Base-by-base conservation (phyloP, 306 rosid genomes). In the Pueraria montana region DNA sequence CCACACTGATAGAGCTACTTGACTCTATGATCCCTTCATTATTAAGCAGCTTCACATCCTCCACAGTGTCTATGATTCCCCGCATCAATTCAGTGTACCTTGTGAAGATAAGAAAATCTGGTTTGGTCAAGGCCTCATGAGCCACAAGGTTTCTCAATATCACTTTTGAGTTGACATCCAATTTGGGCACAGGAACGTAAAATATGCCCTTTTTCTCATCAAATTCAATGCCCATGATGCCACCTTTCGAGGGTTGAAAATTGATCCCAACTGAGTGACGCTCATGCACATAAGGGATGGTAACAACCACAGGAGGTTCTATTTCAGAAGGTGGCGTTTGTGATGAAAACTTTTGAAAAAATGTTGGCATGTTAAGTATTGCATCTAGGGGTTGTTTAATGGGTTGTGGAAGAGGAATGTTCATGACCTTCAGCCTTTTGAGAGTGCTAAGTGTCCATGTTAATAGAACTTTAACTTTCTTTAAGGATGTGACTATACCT, bases 101-200 rank as follows among this genome's bases (percentile, higher is more conserved):
- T 11, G 74, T 67, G 40, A 84, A 79, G 58, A 72, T 8, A 11
- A 20, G 27, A 8, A 11, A 20, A 10, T 70, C 84, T 5, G 83
- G 20, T 23, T 77, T 84, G 6, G 74, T 71, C 70, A 76, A 8
- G 2, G 76, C 82, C 34, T 86, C 87, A 8, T 79, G 78, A 30
- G 80, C 87, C 43, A 80, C 76, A 4, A 87, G 61, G 83, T 87
- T 84, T 64, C 89, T 68, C 6, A 87, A 11, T 23, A 80, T 46
- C 5, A 77, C 75, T 34, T 34, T 7, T 4, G 40, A 34, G 40
- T 34, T 34, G 7, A 34, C 40, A 34, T 34, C 40, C 40, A 34
- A 34, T 34, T 34, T 34, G 6, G 5, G 40, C 40, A 34, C 40
- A 4, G 40, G 40, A 34, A 34, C 78, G 68, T 24, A 34, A 26